A percentile compares a stretch with the other conserved stretches of the same genome.
These are phyloP conservation scores for Sequoia sempervirens DNA, from an alignment of 75 land plant genomes.

Conservation along the genomic window DNA sequence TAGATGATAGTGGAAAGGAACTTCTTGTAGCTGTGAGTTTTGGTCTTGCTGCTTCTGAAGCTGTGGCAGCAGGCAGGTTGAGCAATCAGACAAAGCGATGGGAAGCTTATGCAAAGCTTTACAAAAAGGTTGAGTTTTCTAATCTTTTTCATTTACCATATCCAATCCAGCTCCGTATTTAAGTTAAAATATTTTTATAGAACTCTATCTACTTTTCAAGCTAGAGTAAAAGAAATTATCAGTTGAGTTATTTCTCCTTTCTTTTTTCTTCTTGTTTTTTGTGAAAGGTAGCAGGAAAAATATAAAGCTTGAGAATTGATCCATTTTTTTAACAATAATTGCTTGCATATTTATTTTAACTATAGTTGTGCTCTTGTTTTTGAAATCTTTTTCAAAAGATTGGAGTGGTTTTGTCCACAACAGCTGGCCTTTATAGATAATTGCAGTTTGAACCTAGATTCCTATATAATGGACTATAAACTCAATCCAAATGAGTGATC, in stretches of 20 bases:
- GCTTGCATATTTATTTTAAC: background rate
- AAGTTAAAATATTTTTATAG: background rate
- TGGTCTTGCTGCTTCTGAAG: constrained; percentile 78
- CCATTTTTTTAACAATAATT: background rate
- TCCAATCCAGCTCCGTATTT: background rate
- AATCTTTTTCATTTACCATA: background rate
- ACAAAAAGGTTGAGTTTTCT: constrained; percentile 63
- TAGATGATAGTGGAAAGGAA: constrained; percentile 79
- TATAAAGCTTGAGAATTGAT: background rate
- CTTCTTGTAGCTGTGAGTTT: constrained; percentile 95
- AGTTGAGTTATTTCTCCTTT: background rate
- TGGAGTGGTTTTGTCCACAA: background rate
- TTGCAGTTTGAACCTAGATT: background rate
- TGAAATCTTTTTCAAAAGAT: background rate
- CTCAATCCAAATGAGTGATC: background rate
- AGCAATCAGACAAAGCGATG: constrained; percentile 67
- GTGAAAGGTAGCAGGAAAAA: background rate
- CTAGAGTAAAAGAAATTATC: background rate
- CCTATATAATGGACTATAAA: background rate
- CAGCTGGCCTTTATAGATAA: background rate
- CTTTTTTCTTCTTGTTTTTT: background rate
- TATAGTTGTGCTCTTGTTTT: background rate
- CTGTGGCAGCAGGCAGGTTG: constrained; percentile 76
- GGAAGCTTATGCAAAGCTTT: constrained; percentile 84
- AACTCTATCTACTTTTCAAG: background rate